These are phyloP conservation scores for Aureobasidium sp. DNA, from an alignment of 2,329 filamentous ascomycete genomes.

Conservation along the genomic window DNA sequence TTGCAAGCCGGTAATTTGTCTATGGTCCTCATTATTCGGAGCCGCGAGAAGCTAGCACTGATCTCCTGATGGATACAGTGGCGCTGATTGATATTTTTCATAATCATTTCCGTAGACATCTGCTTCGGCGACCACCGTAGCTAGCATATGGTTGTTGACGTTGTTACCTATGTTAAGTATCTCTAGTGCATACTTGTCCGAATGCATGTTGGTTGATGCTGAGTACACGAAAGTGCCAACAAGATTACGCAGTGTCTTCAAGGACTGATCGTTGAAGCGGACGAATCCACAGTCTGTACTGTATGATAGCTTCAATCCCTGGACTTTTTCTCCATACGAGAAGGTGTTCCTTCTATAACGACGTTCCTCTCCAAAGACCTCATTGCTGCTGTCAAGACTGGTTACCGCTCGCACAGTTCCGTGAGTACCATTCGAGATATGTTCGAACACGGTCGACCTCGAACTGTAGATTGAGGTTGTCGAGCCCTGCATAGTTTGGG, in stretches of 20 bases:
- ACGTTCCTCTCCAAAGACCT: neutral
- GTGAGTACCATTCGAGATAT: neutral
- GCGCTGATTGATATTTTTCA: neutral
- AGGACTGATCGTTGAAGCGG: neutral
- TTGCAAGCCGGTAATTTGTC: neutral
- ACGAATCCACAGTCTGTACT: neutral
- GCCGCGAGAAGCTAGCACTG: slow-evolving; percentile 2
- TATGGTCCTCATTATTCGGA: neutral
- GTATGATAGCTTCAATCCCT: slow-evolving; percentile 3
- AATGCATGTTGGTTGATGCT: neutral
- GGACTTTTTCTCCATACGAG: neutral
- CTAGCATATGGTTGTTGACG: neutral
- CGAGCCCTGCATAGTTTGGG: neutral
- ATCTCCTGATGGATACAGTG: neutral
- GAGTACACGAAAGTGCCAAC: neutral
- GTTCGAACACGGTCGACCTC: neutral
- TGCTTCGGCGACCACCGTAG: neutral
- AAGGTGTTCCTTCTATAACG: neutral
- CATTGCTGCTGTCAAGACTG: neutral
- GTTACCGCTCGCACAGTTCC: neutral
- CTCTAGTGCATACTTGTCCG: slow-evolving; percentile 8
- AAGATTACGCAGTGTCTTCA: neutral
- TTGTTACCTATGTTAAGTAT: neutral
- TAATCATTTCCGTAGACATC: neutral
- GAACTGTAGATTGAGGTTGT: neutral